phyloP scores from a whole-genome alignment of 805 yeast genomes.

The Yarrowia sp. region DNA sequence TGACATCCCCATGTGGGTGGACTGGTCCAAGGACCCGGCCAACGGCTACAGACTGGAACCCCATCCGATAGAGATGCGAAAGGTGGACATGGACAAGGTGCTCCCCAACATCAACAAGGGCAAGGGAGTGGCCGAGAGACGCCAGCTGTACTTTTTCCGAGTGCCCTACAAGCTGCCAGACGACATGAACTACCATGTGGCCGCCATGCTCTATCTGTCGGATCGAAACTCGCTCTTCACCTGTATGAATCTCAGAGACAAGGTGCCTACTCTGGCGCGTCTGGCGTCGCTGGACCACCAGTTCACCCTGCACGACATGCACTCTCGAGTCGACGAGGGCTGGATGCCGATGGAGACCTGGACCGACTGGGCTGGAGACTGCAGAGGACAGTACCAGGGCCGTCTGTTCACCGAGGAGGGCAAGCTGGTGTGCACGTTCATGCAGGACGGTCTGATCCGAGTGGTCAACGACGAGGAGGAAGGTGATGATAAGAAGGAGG shows the following conservation, averaged over 20 bases:
- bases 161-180: constrained; percentile 42
- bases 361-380: constrained; percentile 46
- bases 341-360: constrained; percentile 48
- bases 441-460: constrained; percentile 47
- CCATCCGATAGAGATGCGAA: constrained; percentile 48
- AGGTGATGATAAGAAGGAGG: constrained; percentile 7
- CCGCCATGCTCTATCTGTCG: constrained; percentile 48
- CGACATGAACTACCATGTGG: constrained; percentile 46
- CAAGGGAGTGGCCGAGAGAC: constrained; percentile 42
- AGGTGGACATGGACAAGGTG: constrained; percentile 45
- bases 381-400: constrained; percentile 48
- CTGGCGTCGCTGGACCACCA: constrained; percentile 49
- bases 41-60: constrained; percentile 35
- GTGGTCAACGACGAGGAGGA: constrained; percentile 5
- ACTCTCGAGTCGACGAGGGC: constrained; percentile 42
- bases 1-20: constrained; percentile 44
- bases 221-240: constrained; percentile 50
- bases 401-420: constrained; percentile 45
- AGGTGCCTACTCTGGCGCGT: constrained; percentile 40
- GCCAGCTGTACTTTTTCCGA: constrained; percentile 46
- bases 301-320: constrained; percentile 46
- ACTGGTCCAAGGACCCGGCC: constrained; percentile 40
- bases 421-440: constrained; percentile 46
- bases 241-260: constrained; percentile 45
- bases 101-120: constrained; percentile 28